A percentile compares a stretch with the other conserved stretches of the same genome.
Evolutionary conservation across 305 asterid genomes (phyloP).

Genomic region (Plantago coronopus): DNA sequence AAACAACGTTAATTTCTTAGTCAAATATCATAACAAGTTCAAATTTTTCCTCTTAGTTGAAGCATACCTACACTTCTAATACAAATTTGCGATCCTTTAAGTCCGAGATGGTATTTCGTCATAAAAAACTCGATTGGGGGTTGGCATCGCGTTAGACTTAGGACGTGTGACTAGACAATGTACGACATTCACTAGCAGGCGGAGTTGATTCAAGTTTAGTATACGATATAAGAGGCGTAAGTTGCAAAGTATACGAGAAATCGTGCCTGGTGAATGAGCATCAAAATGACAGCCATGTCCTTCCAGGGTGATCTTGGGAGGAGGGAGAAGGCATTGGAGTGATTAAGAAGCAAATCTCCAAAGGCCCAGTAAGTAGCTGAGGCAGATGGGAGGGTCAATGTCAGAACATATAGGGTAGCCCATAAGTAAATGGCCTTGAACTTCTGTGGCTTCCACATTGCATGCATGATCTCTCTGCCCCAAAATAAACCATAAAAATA

Average conservation of each 20-base stretch:
- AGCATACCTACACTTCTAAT: too few relatives aligned
- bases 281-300: constrained; percentile 74
- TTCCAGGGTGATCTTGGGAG: constrained; percentile 62
- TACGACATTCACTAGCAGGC: too few relatives aligned
- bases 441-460: constrained; percentile 85
- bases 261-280: constrained; percentile 75
- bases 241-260: neutral
- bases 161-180: too few relatives aligned
- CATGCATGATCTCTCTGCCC: constrained; percentile 78
- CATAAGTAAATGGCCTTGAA: constrained; percentile 63
- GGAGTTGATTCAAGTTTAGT: too few relatives aligned
- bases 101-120: too few relatives aligned
- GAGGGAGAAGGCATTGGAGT: constrained; percentile 71
- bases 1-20: neutral
- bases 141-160: too few relatives aligned
- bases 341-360: constrained; percentile 68
- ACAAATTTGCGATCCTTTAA: too few relatives aligned
- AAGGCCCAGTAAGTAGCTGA: constrained; percentile 79
- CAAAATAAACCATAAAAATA: constrained; percentile 12
- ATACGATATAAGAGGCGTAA: too few relatives aligned
- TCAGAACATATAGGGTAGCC: constrained; percentile 65
- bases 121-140: too few relatives aligned
- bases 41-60: neutral
- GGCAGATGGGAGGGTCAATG: constrained; percentile 74
- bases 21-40: neutral